A percentile compares a stretch with the other conserved stretches of the same genome.
Evolutionary conservation across 2,329 filamentous ascomycete species (phyloP).

Genomic region (Aspergillus fijiensis): DNA sequence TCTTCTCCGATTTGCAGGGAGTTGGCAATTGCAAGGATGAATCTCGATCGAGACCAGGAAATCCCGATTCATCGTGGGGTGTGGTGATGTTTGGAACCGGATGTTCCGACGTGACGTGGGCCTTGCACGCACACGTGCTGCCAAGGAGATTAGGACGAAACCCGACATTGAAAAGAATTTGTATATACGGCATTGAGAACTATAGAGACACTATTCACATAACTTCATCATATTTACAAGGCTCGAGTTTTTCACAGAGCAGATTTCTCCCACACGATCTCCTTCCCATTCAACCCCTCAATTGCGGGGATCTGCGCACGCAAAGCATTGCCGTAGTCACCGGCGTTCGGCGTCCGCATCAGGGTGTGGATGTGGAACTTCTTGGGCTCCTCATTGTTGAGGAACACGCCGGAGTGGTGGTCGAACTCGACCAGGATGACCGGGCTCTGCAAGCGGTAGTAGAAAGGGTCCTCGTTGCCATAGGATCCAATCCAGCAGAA

Average conservation of each 20-base stretch:
- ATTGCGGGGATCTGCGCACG: conserved; percentile 37
- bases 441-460: conserved; percentile 74
- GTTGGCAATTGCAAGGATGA: neutral
- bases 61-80: neutral
- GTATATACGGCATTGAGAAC: neutral
- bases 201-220: conserved; percentile 1
- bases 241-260: neutral
- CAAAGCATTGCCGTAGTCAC: conserved; percentile 68
- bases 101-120: neutral
- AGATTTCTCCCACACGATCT: conserved; percentile 32
- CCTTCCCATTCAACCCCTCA: conserved; percentile 39
- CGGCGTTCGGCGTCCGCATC: conserved; percentile 68
- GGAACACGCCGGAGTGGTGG: conserved; percentile 75
- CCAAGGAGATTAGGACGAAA: neutral
- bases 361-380: conserved; percentile 80
- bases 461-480: conserved; percentile 68
- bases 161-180: neutral
- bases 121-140: neutral
- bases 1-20: neutral
- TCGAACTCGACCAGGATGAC: conserved; percentile 76
- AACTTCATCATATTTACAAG: conserved; percentile 7
- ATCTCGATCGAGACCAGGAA: neutral
- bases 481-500: conserved; percentile 75
- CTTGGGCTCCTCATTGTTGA: conserved; percentile 69
- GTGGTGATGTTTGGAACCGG: neutral